Base-by-base conservation (phyloP, 176 grass and related monocot species). In the Triticum urartu region DNA sequence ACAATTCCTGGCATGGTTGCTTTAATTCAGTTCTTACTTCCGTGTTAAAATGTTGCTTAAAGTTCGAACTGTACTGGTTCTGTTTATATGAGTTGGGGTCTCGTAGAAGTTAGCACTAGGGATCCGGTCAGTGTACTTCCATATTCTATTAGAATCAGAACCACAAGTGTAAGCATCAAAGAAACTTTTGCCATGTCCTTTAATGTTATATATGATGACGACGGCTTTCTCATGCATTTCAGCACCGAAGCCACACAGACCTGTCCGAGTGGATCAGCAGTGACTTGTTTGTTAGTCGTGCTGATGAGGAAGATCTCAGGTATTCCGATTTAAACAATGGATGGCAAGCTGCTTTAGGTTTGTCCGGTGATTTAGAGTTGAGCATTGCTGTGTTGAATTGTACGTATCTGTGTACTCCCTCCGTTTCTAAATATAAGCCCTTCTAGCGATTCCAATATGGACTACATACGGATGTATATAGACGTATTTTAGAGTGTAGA, bases 221-320 rank as follows among this genome's bases (percentile, higher is more conserved):
- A 38, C 5, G 24, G 26, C 3, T 26, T 59, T 82, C 52, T 69
- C 39, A 65, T 86, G 42, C 70, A 32, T 91, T 93, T 83, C 86
- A 99, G 97, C 97, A 78, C 97, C 97, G 68, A 99, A 94, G 85
- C 97, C 97, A 86, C 92, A 96, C 87, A 90, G 90, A 28, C 85
- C 92, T 40, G 90, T 99, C 52, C 85, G 75, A 68, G 25, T 81
- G 68, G 12, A 76, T 84, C 89, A 82, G 58, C 77, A 77, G 11
- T 85, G 30, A 88, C 32, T 69, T 48, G 25, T 69, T 47, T 81
- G 20, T 81, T 76, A 62, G 14, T 64, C 83, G 22, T 21, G 21
- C 21, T 35, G 50, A 43, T 5, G 28, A 20, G 14, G 34, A 87
- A 42, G 67, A 83, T 73, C 18, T 59, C 56, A 72, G 34, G 58